Evolutionary conservation across 2,329 filamentous ascomycete genomes (phyloP), one percentile per base, ranked within the genome.

Genomic region (Lachnellula cervina): DNA sequence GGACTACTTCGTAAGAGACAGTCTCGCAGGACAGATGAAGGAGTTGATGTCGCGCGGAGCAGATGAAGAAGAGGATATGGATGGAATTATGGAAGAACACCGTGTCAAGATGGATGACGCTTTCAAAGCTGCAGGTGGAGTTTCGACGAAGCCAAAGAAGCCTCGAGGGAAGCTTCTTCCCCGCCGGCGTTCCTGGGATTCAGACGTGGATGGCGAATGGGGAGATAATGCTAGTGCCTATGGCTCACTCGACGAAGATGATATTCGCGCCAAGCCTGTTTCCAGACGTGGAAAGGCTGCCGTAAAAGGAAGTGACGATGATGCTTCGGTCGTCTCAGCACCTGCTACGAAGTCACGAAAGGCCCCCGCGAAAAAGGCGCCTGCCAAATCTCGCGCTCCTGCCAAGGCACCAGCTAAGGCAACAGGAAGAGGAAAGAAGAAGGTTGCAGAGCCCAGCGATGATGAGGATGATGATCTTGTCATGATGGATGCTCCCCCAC

Each of bases 161-260:
- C 82, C 77, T 19, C 16, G 44, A 66, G 70, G 72, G 56, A 83
- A 77, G 60, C 77, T 89, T 58, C 93, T 89, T 68, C 86, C 89
- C 0, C 89, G 86, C 69, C 93, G 93, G 1, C 80, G 83, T 11
- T 79, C 78, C 2, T 97, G 92, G 91, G 90, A 97, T 67, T 89
- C 84, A n/a, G 93, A 97, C 62, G 75, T 92, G 25, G 87, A 96
- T 49, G 94, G 92, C 0, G 79, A 80, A 50, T 97, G 93, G 92
- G 87, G 87, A 58, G 88, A 94, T 48, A 84, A 90, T 56, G 83
- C 88, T 0, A 86, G 82, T 7, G 89, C 86, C 1, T 70, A 84
- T 5, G 77, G 84, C 45, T 73, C 73, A 56, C 69, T 68, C 13
- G 66, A 69, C 11, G 68, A 76, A 19, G 73, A 80, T 58, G 74